Evolutionary conservation across 352 stramenopile genomes (phyloP), one percentile per base, ranked within the genome.

Genomic region (Phytophthora agathidicida): DNA sequence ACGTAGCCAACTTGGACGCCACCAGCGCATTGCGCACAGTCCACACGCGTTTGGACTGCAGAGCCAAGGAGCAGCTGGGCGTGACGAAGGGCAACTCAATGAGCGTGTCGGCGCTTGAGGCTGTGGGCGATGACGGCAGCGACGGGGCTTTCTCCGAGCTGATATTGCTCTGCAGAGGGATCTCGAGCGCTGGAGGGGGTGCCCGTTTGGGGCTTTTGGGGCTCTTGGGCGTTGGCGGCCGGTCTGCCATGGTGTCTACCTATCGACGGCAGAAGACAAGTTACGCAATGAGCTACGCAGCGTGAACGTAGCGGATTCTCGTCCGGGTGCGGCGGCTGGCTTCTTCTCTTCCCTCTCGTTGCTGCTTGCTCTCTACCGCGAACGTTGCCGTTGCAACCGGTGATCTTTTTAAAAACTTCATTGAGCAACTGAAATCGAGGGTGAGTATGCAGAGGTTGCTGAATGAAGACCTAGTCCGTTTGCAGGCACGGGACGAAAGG

Each of bases 41-140:
- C 65, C 83, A 62, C 35, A 86, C 85, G 47, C 83, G 79, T 66
- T 84, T 93, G 41, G 80, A 81, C 51, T 92, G 79, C 24, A 92
- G 77, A 50, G 79, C 71, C 20, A 94, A 58, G 35, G 80, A 79
- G 32, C 71, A 82, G 45, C 58, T 77, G 11, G 80, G 71, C 56
- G 59, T 78, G 31, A 88, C 65, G 44, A 84, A 89, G 2, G 85
- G 83, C 46, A 94, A 37, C 19, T 80, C 63, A 14, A 92, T 52
- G 9, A 75, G 53, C 23, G 65, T 65, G 44, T 91, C 80, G 3
- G 67, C 69, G 16, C 65, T 64, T 33, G 75, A 71, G 1, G 66
- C 56, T 7, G 68, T 77, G 31, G 77, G 69, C 3, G 83, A 91
- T 41, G 79, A 89, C 45, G 80, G 80, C 53, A 91, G 55, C 60